A percentile compares a stretch with the other conserved stretches of the same genome.
Conservation (phyloP, 2,329 filamentous ascomycete species). For the Dothideomycetes sp. region DNA sequence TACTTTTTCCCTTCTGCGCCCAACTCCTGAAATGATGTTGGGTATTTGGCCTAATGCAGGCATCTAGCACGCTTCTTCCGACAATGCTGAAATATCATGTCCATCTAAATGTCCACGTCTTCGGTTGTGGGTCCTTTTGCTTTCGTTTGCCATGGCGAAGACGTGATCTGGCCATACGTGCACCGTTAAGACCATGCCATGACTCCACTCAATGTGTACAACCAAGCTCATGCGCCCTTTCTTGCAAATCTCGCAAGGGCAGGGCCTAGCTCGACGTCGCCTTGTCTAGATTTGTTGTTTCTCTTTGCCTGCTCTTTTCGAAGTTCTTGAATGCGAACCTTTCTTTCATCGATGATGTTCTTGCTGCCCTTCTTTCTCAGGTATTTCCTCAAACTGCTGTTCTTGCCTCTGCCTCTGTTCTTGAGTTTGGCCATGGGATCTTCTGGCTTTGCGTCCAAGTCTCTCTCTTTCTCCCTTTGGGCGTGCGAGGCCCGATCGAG, state of each 20-base stretch:
- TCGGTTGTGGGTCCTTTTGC: too few species aligned
- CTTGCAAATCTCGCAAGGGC: slow-evolving; percentile 76
- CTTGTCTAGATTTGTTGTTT: slow-evolving; percentile 56
- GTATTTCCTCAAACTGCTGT: slow-evolving; percentile 77
- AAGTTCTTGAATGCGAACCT: slow-evolving; percentile 73
- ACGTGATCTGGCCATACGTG: too few species aligned
- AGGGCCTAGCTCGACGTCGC: slow-evolving; percentile 69
- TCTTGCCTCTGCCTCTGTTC: slow-evolving; percentile 80
- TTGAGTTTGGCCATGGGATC: slow-evolving; percentile 48
- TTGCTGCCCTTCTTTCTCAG: slow-evolving; percentile 82
- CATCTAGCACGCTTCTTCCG: neutral
- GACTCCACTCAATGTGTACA: neutral
- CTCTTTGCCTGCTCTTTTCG: slow-evolving; percentile 58
- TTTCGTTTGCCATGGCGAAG: too few species aligned
- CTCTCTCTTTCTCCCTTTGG: slow-evolving; percentile 64
- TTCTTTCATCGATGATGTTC: slow-evolving; percentile 95
- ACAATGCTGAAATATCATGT: too few species aligned
- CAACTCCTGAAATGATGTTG: neutral
- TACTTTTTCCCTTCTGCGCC: neutral
- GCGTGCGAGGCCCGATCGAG: slow-evolving; percentile 72
- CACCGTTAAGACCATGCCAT: too few species aligned
- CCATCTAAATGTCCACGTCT: neutral
- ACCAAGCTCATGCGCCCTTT: slow-evolving; percentile 36
- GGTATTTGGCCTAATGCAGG: neutral
- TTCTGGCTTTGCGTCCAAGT: slow-evolving; percentile 57